Evolutionary conservation across 106 monocot genomes (phyloP).

Genomic region (Allium sativum): DNA sequence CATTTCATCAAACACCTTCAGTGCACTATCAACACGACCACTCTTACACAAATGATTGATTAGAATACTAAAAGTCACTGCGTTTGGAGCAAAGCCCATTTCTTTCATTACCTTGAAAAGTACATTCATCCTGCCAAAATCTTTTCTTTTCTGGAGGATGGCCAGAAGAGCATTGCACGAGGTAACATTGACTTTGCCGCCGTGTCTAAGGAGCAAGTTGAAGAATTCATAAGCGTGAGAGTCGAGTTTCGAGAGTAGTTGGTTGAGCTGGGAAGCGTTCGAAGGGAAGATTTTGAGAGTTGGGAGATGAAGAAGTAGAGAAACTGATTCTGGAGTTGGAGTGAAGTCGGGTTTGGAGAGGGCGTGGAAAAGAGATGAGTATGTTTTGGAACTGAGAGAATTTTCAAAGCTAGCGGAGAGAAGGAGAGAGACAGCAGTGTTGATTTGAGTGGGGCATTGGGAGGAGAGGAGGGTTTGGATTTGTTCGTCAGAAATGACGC

Average conservation of each 20-base stretch:
- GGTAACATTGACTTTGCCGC: slow-evolving; percentile 4
- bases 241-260: slow-evolving; percentile 24
- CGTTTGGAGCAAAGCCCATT: slow-evolving; percentile 20
- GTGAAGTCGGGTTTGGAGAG: slow-evolving; percentile 7
- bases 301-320: slow-evolving; percentile 20
- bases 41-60: slow-evolving; percentile 59
- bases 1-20: slow-evolving; percentile 59
- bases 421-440: slow-evolving; percentile 23
- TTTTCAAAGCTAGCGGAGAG: slow-evolving; percentile 8
- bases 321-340: slow-evolving; percentile 5
- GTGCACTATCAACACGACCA: slow-evolving; percentile 31
- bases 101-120: slow-evolving; percentile 49
- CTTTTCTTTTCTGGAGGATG: slow-evolving; percentile 32
- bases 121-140: slow-evolving; percentile 36
- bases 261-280: slow-evolving; percentile 19
- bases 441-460: slow-evolving; percentile 13
- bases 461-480: slow-evolving; percentile 19
- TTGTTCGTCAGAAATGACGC: slow-evolving; percentile 13
- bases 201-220: slow-evolving; percentile 14
- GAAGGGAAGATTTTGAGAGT: slow-evolving; percentile 16
- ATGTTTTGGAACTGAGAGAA: slow-evolving; percentile 5
- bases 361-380: slow-evolving; percentile 21
- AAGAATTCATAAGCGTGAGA: slow-evolving; percentile 31
- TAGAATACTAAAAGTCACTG: slow-evolving; percentile 41
- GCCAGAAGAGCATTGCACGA: slow-evolving; percentile 51